Evolutionary conservation across 495 filamentous ascomycete species (phyloP), one percentile per base, ranked within the genome.

Genomic region (Hyaloscypha bicolor): DNA sequence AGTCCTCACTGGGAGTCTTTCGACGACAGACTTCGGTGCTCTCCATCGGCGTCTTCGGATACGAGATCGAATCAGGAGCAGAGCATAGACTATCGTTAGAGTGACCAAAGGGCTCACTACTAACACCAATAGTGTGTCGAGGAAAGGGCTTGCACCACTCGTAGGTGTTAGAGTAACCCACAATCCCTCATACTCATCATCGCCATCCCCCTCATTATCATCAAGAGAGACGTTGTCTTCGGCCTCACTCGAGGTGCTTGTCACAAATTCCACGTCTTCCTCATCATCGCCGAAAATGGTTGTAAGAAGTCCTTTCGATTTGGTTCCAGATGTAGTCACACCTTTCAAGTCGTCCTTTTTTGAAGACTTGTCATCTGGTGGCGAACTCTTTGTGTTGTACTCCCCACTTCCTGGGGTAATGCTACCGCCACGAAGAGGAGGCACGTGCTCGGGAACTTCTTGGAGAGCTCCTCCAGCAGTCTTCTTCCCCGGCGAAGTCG

Each of bases 81-180:
- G 84, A 51, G 92, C 88, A 75, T 99, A 99, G 2, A 99, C 96
- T 21, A 97, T 88, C 2, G 93, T 93, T 65, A 99, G 77, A 1
- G 95, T 99, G 62, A 98, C 88, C 9, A 99, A 78, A 6, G 95
- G 95, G 74, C 93, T 97, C 37, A 98, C 85, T 33, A 98, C 93
- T 14, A 99, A 82, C 11, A 99, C 93, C 42, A 97, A 78, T 5
- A 98, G 87, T 0, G 96, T 99, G 73, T 99, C 95, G 64, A 98
- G 94, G 79, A 99, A 97, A 0, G 95, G 94, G 63, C 88, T 95
- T n/a, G 91, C 90, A 62, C 92, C 93, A 78, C 88, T 93, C 8
- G 93, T 92, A 16, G 93, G 95, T 1, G 94, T 95, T 63, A 99
- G 84, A 2, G 94, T 96, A 32, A 99, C 92, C 96, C 96, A 98